phyloP scores from a whole-genome alignment of 805 yeast genomes.

The Suhomyces kilbournensis region DNA sequence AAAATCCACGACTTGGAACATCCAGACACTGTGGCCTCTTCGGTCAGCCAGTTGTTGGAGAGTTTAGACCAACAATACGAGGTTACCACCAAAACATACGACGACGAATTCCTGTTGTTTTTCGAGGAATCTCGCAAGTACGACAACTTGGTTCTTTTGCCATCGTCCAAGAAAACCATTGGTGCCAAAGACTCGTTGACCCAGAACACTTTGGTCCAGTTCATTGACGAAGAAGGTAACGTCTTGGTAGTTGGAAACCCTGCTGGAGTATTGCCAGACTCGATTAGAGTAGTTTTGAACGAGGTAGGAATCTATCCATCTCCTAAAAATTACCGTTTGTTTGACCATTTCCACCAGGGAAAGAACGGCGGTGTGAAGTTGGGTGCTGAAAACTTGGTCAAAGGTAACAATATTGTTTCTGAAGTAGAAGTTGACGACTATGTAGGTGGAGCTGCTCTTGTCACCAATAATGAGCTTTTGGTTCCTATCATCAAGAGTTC shows the following conservation, averaged over 20 bases:
- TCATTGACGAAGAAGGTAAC: conserved; percentile 70
- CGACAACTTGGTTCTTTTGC: conserved; percentile 34
- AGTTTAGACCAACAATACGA: conserved; percentile 16
- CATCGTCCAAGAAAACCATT: conserved; percentile 32
- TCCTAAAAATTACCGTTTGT: conserved; percentile 63
- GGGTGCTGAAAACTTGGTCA: conserved; percentile 23
- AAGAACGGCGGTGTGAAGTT: conserved; percentile 28
- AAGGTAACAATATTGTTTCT: conserved; percentile 9
- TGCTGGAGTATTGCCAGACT: conserved; percentile 31
- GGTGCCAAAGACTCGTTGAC: conserved; percentile 26
- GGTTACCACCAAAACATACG: conserved; percentile 22
- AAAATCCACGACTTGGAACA: conserved; percentile 18
- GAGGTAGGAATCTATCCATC: conserved; percentile 84
- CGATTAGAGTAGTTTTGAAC: conserved; percentile 59
- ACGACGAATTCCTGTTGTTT: conserved; percentile 20
- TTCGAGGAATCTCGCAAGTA: conserved; percentile 21
- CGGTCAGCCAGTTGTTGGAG: conserved; percentile 20
- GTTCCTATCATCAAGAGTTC: conserved; percentile 72
- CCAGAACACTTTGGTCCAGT: conserved; percentile 50
- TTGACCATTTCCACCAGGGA: conserved; percentile 59
- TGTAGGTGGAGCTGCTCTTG: conserved; percentile 63
- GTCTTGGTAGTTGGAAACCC: conserved; percentile 61
- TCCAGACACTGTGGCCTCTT: conserved; percentile 12
- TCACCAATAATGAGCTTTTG: conserved; percentile 65
- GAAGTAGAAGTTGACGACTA: conserved; percentile 11